Conservation (phyloP, 441 rosid genomes). For the Jatropha podagrica region DNA sequence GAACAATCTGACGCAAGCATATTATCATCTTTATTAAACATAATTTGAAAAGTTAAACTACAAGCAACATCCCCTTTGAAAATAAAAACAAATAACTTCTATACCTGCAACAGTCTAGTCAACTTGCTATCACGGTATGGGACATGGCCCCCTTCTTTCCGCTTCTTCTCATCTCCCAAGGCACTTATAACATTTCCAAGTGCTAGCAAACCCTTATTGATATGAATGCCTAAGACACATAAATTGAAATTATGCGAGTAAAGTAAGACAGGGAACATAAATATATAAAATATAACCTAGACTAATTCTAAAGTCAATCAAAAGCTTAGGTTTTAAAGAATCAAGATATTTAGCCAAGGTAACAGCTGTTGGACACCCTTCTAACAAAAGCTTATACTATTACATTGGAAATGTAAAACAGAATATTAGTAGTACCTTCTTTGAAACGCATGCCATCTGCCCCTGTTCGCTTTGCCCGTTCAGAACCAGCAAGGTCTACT, state of each 20-base stretch:
- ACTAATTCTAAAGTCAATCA: background rate
- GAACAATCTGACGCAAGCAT: background rate
- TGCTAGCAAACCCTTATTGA: conserved; percentile 92
- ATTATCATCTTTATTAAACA: no score
- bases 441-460: conserved; percentile 95
- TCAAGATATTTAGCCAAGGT: background rate
- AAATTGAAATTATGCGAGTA: conserved; percentile 13
- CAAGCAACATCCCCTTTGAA: background rate
- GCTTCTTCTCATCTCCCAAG: conserved; percentile 89
- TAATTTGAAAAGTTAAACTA: background rate
- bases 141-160: conserved; percentile 95
- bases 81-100: background rate
- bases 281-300: background rate
- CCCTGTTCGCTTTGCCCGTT: conserved; percentile 94
- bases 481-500: conserved; percentile 97
- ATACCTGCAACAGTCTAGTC: conserved; percentile 92
- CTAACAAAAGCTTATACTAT: background rate
- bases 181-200: conserved; percentile 98
- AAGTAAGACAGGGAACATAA: background rate
- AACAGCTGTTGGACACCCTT: background rate
- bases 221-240: conserved; percentile 67
- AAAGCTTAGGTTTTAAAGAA: no score
- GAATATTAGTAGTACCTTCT: conserved; percentile 61
- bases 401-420: background rate
- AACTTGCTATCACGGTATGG: conserved; percentile 99